Conservation (phyloP, 2,329 filamentous ascomycete genomes). For the Coleophoma cylindrospora region DNA sequence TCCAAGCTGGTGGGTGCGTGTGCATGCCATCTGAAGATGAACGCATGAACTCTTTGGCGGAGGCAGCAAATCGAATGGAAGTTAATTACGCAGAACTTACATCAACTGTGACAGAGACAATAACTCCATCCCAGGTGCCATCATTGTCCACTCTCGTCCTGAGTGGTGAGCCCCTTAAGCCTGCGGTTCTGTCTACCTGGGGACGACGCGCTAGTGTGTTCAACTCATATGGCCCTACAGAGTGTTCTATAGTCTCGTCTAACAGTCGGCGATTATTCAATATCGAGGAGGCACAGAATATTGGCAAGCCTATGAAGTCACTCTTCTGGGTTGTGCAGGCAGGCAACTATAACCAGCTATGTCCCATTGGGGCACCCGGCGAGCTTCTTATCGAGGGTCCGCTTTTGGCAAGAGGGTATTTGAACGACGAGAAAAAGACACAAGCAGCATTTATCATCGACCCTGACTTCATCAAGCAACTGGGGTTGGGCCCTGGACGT, state of each 20-base stretch:
- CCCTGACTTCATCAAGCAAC: conserved; percentile 1
- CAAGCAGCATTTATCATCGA: conserved; percentile 8
- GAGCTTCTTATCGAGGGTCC: conserved; percentile 17
- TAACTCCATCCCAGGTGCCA: conserved; percentile 9
- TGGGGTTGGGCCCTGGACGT: neutral
- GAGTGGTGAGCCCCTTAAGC: conserved; percentile 11
- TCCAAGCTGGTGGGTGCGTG: conserved; percentile 10
- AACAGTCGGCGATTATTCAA: neutral
- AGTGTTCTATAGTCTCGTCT: conserved; percentile 8
- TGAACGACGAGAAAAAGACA: conserved; percentile 13
- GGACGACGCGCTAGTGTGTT: conserved; percentile 3
- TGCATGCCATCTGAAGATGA: conserved; percentile 15
- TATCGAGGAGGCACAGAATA: conserved; percentile 4
- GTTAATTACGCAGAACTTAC: conserved; percentile 11
- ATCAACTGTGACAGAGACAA: conserved; percentile 10
- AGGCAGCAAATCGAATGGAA: conserved; percentile 5
- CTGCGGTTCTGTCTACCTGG: conserved; percentile 8
- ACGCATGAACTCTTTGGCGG: conserved; percentile 9
- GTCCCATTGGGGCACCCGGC: conserved; percentile 11
- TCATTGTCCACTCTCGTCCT: conserved; percentile 7
- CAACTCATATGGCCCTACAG: conserved; percentile 12
- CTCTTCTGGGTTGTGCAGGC: conserved; percentile 10
- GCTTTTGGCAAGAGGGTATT: conserved; percentile 13
- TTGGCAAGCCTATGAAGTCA: conserved; percentile 6
- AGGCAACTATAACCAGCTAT: conserved; percentile 6